Percentiles rank a stretch among this genome's conserved stretches.
Conservation (phyloP, 345 rosid species). For the Corymbia maculata region DNA sequence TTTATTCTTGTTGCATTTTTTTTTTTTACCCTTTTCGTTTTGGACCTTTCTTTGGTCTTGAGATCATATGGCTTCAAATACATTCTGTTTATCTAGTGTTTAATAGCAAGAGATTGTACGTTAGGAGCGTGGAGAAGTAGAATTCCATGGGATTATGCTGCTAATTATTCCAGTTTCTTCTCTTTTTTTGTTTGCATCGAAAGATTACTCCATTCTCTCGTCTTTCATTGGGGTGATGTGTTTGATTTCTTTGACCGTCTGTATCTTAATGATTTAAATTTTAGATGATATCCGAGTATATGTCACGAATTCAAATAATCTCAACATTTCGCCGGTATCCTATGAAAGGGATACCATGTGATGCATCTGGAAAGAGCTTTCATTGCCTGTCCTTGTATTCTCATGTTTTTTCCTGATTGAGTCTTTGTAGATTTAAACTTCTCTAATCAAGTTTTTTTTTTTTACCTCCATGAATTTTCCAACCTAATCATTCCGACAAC, state of each 20-base stretch:
- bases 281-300: neutral
- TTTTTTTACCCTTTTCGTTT: neutral
- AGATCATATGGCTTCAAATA: neutral
- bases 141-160: neutral
- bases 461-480: too few relatives aligned
- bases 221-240: neutral
- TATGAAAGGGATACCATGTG: neutral
- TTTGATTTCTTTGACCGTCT: neutral
- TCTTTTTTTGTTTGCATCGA: too few relatives aligned
- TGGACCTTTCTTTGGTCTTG: neutral
- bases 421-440: neutral
- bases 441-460: neutral
- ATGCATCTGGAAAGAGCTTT: neutral
- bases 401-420: neutral
- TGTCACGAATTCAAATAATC: fast-evolving
- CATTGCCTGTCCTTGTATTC: neutral
- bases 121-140: neutral
- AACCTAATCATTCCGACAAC: neutral
- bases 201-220: neutral
- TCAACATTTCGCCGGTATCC: neutral
- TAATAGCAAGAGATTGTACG: neutral
- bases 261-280: neutral
- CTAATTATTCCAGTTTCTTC: neutral
- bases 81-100: neutral
- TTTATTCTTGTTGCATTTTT: neutral